These are phyloP conservation scores for Candida insectalens DNA, from an alignment of 805 yeast species.

Conservation along the genomic window DNA sequence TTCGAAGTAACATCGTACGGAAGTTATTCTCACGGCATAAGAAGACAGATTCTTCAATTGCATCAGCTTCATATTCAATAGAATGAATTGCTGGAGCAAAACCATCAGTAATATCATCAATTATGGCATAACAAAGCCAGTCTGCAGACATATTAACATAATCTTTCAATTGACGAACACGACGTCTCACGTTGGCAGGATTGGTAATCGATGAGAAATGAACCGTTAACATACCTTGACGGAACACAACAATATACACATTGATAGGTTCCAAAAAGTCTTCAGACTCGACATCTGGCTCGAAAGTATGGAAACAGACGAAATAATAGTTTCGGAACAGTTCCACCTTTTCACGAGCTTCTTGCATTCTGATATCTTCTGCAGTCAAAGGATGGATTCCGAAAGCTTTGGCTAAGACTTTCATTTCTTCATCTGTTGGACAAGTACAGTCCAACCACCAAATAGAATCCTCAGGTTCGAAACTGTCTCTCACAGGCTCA, in stretches of 20 bases:
- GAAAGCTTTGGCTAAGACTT: conserved; percentile 81
- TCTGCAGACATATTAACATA: conserved; percentile 72
- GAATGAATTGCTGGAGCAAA: conserved; percentile 75
- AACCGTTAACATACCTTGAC: conserved; percentile 58
- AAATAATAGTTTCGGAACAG: conserved; percentile 83
- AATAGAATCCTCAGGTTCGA: conserved; percentile 61
- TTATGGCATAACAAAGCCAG: conserved; percentile 75
- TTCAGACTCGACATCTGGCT: conserved; percentile 70
- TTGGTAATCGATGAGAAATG: conserved; percentile 62
- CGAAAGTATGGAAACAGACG: conserved; percentile 95
- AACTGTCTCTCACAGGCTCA: conserved; percentile 56
- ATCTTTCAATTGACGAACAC: conserved; percentile 71
- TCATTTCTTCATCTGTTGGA: conserved; percentile 94
- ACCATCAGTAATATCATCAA: conserved; percentile 80
- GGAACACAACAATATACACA: conserved; percentile 63
- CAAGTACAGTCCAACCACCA: conserved; percentile 97
- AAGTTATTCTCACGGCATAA: conserved; percentile 68
- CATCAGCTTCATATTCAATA: conserved; percentile 73
- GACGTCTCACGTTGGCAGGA: conserved; percentile 70
- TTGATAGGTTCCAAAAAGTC: conserved; percentile 77
- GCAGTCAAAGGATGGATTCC: conserved; percentile 97
- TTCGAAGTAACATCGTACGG: conserved; percentile 64
- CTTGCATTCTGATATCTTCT: conserved; percentile 94
- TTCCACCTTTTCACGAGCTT: conserved; percentile 95
- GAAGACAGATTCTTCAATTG: conserved; percentile 79